These are phyloP conservation scores for Diaporthe eres DNA, from an alignment of 2,329 filamentous ascomycete species.

Conservation along the genomic window DNA sequence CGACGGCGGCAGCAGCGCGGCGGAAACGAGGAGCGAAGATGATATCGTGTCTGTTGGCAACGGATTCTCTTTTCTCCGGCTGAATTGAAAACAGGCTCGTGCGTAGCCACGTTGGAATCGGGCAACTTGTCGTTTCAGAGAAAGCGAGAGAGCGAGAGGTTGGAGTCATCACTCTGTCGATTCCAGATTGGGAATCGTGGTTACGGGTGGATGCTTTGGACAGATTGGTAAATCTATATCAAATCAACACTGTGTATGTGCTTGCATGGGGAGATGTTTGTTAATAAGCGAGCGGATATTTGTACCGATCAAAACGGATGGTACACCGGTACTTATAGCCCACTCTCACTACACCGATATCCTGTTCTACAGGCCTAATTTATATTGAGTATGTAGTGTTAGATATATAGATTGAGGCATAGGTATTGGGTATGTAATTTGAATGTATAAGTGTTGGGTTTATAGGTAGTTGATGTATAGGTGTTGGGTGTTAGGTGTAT, in stretches of 20 bases:
- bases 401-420: no score
- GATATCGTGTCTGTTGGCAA: not conserved
- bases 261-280: not conserved
- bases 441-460: no score
- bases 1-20: not conserved
- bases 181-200: not conserved
- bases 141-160: not conserved
- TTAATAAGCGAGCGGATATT: no score
- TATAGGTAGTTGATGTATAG: no score
- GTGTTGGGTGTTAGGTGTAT: no score
- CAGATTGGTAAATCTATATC: not conserved
- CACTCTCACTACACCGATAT: no score
- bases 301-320: no score
- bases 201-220: not conserved
- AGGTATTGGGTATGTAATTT: no score
- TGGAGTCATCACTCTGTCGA: not conserved
- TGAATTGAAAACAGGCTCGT: not conserved
- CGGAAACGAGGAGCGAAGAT: not conserved
- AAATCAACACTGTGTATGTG: not conserved
- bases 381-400: no score
- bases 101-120: no score
- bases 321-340: no score
- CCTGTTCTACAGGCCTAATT: no score
- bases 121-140: not conserved
- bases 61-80: not conserved